Evolutionary conservation across 2,329 filamentous ascomycete species (phyloP), one percentile per base, ranked within the genome.

Genomic region (Alternaria gaisen): DNA sequence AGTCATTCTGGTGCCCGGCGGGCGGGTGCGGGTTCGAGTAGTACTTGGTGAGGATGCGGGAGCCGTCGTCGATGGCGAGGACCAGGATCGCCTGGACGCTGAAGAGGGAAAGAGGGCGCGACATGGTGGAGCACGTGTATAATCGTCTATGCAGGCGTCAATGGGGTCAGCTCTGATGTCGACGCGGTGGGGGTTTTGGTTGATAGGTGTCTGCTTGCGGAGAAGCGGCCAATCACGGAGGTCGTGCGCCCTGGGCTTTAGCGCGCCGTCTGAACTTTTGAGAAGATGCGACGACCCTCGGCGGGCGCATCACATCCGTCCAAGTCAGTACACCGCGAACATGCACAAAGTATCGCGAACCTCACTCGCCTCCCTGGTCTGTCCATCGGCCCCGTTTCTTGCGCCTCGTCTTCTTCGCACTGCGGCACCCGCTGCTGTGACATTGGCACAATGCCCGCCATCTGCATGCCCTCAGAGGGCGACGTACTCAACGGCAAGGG

Each of bases 31-130:
- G 90, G 66, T 89, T 85, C 64, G 84, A 85, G 85, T 94, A 97
- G 87, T 97, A 97, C 85, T 97, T 97, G 76, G 93, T 88, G 79
- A 97, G 93, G 82, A 98, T 92, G 80, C 94, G 89, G 63, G 91
- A 91, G 77, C 92, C 92, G 80, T 98, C 94, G 81, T 97, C 93
- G 63, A 90, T 90, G 74, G 90, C 78, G 24, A 84, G 78, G 65
- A 84, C 73, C 56, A 84, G 80, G 68, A 85, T 83, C 30, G 83
- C 83, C 68, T 83, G 82, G 68, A 86, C 80, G 65, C 81, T 83
- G 80, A 85, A 85, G 64, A 86, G 82, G 50, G 83, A 84, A 71
- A 86, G 82, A 53, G 84, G 84, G 62, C 82, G 81, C 56, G 83
- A 79, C 83, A 85, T 85, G 51, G 70, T 71, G 55, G 36, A 5